These are phyloP conservation scores for Mortierella sp. DNA, from an alignment of 371 early-diverging fungal genomes.

Conservation along the genomic window DNA sequence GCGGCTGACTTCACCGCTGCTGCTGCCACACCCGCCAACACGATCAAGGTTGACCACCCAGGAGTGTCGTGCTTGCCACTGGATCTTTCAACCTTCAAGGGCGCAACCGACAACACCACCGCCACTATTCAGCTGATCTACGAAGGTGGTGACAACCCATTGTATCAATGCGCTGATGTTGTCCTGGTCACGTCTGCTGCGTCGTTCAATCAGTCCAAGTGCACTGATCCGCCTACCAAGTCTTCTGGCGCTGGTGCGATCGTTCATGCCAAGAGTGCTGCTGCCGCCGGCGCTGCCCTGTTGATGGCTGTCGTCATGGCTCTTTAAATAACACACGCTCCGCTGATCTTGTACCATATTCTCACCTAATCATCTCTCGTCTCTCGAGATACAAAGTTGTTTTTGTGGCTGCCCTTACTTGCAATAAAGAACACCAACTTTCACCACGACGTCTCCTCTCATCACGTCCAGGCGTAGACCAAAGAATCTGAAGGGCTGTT, in stretches of 20 bases:
- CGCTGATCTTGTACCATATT: too few species aligned
- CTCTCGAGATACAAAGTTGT: too few species aligned
- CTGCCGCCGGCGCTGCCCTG: conserved; percentile 19
- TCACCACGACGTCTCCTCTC: too few species aligned
- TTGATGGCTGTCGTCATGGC: conserved; percentile 14
- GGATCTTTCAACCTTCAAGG: conserved; percentile 47
- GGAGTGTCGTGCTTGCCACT: conserved; percentile 57
- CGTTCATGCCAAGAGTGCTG: conserved; percentile 10
- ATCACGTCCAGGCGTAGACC: too few species aligned
- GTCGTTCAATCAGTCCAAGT: conserved; percentile 57
- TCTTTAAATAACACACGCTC: conserved; percentile 8
- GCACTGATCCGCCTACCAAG: conserved; percentile 40
- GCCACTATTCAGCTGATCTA: conserved; percentile 68
- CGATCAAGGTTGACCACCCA: conserved; percentile 55
- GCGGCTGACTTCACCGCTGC: conserved; percentile 49
- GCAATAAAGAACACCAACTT: too few species aligned
- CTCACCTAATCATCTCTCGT: too few species aligned
- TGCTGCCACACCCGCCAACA: conserved; percentile 44
- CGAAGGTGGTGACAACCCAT: conserved; percentile 65
- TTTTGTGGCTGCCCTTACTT: too few species aligned
- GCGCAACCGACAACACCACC: conserved; percentile 57
- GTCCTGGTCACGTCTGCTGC: conserved; percentile 54
- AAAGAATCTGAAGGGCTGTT: too few species aligned
- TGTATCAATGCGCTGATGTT: conserved; percentile 73
- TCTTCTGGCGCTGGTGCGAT: conserved; percentile 8